Evolutionary conservation across 129 eudicot genomes (phyloP).

Genomic region (Deinandra increscens): DNA sequence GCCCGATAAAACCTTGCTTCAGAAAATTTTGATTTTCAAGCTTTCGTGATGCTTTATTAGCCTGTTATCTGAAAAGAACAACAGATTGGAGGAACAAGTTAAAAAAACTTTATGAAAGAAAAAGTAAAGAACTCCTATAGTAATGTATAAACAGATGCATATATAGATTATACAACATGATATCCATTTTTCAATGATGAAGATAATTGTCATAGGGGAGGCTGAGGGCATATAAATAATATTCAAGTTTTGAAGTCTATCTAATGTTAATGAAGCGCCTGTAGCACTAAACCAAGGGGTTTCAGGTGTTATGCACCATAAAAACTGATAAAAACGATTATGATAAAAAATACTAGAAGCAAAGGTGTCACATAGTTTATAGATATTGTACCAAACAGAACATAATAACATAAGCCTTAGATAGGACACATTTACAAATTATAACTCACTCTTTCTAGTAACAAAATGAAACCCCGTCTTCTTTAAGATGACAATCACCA

Average conservation of each 20-base stretch:
- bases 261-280: background rate
- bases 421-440: background rate
- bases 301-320: background rate
- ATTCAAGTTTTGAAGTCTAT: background rate
- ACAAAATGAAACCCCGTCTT: background rate
- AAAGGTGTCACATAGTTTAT: background rate
- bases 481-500: too few species aligned
- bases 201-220: background rate
- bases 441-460: background rate
- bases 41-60: conserved; percentile 26
- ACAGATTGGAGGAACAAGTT: conserved; percentile 26
- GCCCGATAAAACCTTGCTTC: conserved; percentile 18
- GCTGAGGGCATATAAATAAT: background rate
- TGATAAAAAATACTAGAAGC: background rate
- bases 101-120: conserved; percentile 1
- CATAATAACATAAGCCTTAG: background rate
- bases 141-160: background rate
- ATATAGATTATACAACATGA: background rate
- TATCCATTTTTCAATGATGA: background rate
- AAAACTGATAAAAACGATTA: background rate
- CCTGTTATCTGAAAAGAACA: conserved; percentile 45
- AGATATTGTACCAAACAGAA: background rate
- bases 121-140: background rate
- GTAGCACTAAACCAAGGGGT: background rate
- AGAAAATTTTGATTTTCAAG: conserved; percentile 11